Conservation (phyloP, 208 protist species). For the Angomonas deanei region DNA sequence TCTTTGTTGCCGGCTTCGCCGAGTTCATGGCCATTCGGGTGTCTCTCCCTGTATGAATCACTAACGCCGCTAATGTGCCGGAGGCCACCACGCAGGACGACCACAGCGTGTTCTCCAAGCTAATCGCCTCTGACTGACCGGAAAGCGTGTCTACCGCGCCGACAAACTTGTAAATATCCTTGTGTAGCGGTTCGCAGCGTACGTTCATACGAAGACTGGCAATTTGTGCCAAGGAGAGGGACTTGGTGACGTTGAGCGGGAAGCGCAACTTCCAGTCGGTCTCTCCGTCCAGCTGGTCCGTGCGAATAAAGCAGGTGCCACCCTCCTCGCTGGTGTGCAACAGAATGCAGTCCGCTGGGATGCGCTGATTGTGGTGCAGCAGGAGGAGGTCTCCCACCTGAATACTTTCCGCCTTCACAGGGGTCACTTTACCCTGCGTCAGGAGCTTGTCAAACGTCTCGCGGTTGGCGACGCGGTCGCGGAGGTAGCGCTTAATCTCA, state of each 20-base stretch:
- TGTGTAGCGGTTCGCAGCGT: slow-evolving; percentile 74
- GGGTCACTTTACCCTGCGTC: slow-evolving; percentile 28
- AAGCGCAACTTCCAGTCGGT: slow-evolving; percentile 97
- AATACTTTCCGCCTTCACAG: slow-evolving; percentile 79
- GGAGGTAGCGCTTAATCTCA: slow-evolving; percentile 89
- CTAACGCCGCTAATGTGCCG: slow-evolving; percentile 66
- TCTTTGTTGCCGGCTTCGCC: slow-evolving; percentile 74
- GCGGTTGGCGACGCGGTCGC: slow-evolving; percentile 82
- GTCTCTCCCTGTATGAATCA: slow-evolving; percentile 94
- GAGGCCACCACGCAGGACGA: slow-evolving; percentile 94
- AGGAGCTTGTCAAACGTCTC: slow-evolving; percentile 66
- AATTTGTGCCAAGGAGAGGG: slow-evolving; percentile 24
- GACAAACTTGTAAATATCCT: slow-evolving; percentile 97
- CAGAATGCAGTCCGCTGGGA: slow-evolving; percentile 96
- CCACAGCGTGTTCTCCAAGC: slow-evolving; percentile 97
- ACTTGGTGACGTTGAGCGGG: slow-evolving; percentile 49
- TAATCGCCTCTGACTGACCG: slow-evolving; percentile 65
- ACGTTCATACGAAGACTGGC: slow-evolving; percentile 49
- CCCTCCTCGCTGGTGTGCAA: slow-evolving; percentile 93
- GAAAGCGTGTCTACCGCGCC: slow-evolving; percentile 66
- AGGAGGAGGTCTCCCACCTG: slow-evolving; percentile 93
- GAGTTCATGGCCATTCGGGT: slow-evolving; percentile 96
- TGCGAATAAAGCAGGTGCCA: slow-evolving; percentile 96
- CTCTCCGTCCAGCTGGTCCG: slow-evolving; percentile 99
- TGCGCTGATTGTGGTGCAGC: slow-evolving; percentile 90